Base-by-base conservation (phyloP, 2,329 filamentous ascomycete species). In the Plenodomus biglobosus region DNA sequence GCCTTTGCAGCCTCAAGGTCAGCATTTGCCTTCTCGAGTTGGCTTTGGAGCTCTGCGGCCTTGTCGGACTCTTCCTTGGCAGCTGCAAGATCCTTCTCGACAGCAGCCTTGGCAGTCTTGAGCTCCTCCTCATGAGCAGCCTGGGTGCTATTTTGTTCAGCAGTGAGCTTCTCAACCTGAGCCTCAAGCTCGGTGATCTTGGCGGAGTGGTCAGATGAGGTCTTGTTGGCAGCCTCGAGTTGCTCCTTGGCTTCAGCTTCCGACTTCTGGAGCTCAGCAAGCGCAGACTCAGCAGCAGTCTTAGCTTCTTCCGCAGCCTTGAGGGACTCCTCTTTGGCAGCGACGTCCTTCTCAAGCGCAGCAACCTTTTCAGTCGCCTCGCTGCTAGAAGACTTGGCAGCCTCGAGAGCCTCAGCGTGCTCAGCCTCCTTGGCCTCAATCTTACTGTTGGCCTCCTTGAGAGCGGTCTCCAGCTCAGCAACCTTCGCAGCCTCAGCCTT, bases 271-370 rank as follows among this genome's bases (percentile, higher is more conserved):
- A 55, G 53, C 34, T 59, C 53, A 13, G 44, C 51, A 8, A 65
- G 52, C 36, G 56, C 52, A 49, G 61, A 56, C 43, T 64, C 59
- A 8, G 60, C 57, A 30, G 54, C 46, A 15, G 48, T 40, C 34
- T 59, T 53, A 27, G 56, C 52, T 32, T 59, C 48, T 37, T 62
- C 53, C 1, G 59, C 56, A 27, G 53, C 50, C 48, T 61, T 59
- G 40, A 52, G 41, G 16, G 53, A 40, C 37, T 61, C 50, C 3
- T 52, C 36, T 49, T 61, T 59, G n/a, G 52, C 51, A 2, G 54
- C 57, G 24, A 66, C 53, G 17, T 65, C 56, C 49, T 61, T 58
- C 51, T 67, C 55, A 8, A 70, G 48, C 21, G 67, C 54, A 42
- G 57, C 53, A 11, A 65, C 50, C 52, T 70, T 64, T 22, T 58